Percentiles rank a stretch among this genome's conserved stretches.
phyloP scores from a whole-genome alignment of 129 eudicot genomes.

The Ambrosia trifida region DNA sequence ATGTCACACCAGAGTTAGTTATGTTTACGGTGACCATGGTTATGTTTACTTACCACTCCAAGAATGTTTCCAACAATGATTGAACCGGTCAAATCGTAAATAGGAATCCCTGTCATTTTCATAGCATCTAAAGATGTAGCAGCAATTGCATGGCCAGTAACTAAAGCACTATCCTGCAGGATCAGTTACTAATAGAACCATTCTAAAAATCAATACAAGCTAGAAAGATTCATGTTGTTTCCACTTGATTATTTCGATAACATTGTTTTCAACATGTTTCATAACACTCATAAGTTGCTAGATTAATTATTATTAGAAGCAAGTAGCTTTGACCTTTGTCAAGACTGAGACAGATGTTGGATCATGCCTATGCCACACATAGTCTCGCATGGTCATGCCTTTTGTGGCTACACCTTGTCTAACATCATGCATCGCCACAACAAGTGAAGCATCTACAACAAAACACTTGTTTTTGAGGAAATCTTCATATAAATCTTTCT shows the following conservation, averaged over 20 bases:
- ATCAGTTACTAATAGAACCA: conserved; percentile 18
- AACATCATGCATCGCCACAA: conserved; percentile 92
- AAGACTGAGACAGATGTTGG: conserved; percentile 97
- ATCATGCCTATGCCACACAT: conserved; percentile 89
- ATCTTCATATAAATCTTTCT: conserved; percentile 71
- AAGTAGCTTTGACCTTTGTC: conserved; percentile 76
- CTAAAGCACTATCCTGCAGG: conserved; percentile 96
- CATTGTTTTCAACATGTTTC: conserved; percentile 14
- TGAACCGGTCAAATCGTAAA: conserved; percentile 93
- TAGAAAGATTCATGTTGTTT: not conserved
- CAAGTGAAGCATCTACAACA: conserved; percentile 76
- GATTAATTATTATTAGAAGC: conserved; percentile 7
- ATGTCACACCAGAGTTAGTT: too few relatives aligned
- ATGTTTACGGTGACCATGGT: too few relatives aligned
- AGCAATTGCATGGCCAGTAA: conserved; percentile 83
- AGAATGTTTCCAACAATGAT: conserved; percentile 94
- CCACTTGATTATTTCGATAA: not conserved
- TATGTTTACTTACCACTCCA: conserved; percentile 87
- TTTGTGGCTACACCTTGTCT: conserved; percentile 96
- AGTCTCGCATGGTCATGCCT: conserved; percentile 90
- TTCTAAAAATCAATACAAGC: conserved; percentile 13
- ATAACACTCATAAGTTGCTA: conserved; percentile 14
- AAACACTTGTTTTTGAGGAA: conserved; percentile 10
- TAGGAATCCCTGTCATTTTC: conserved; percentile 80
- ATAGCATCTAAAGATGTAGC: conserved; percentile 92